These are phyloP conservation scores for Microbotryomycetes sp. DNA, from an alignment of 1,284 basidiomycete species.

Conservation along the genomic window DNA sequence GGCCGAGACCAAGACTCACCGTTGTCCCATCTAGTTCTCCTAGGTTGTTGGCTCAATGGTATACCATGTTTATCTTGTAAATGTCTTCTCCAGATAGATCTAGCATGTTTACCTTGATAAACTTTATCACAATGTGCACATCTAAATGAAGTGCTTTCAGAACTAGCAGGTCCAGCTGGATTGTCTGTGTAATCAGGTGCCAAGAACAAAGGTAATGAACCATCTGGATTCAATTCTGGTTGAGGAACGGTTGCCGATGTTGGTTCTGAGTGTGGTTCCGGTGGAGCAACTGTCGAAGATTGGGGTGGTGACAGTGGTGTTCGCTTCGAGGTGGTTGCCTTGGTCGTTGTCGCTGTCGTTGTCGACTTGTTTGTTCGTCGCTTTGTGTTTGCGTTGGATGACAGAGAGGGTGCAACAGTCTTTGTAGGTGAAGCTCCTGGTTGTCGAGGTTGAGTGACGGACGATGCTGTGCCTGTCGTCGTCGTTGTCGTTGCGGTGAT, in stretches of 20 bases:
- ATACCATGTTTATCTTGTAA: conserved; percentile 53
- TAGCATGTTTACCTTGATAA: conserved; percentile 51
- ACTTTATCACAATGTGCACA: conserved; percentile 47
- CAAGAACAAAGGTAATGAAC: conserved; percentile 15
- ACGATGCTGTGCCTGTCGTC: too few relatives aligned
- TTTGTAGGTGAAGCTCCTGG: too few relatives aligned
- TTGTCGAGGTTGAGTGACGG: too few relatives aligned
- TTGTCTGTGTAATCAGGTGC: conserved; percentile 29
- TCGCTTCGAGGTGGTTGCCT: too few relatives aligned
- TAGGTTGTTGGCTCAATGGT: conserved; percentile 48
- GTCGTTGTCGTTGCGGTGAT: too few relatives aligned
- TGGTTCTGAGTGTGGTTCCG: background rate
- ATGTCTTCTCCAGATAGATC: conserved; percentile 52
- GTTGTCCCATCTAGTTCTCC: conserved; percentile 52
- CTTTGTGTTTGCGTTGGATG: too few relatives aligned
- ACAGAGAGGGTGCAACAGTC: too few relatives aligned
- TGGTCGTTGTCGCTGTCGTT: too few relatives aligned
- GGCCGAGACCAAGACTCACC: conserved; percentile 38
- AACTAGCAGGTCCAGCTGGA: conserved; percentile 28
- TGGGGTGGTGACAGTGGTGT: too few relatives aligned
- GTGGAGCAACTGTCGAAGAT: too few relatives aligned
- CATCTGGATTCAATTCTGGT: too few relatives aligned
- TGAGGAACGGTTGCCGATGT: background rate
- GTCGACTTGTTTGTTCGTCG: too few relatives aligned
- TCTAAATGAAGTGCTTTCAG: conserved; percentile 36